phyloP scores from a whole-genome alignment of 2,329 filamentous ascomycete genomes.

The Ustilaginoidea virens region DNA sequence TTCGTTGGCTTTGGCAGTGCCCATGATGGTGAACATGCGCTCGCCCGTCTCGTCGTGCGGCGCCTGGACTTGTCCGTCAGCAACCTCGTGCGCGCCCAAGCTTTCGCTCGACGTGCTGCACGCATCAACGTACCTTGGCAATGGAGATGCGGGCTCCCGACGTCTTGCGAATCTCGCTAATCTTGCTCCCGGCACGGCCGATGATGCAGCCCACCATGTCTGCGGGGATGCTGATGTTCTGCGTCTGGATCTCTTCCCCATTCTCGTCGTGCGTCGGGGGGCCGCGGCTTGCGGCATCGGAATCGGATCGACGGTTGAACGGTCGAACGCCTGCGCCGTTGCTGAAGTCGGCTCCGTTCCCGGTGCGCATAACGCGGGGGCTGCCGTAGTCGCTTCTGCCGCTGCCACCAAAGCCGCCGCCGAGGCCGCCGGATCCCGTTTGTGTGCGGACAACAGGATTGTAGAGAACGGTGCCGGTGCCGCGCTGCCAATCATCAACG shows the following conservation, averaged over 20 bases:
- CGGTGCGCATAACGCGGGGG: constrained; percentile 78
- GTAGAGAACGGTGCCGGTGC: constrained; percentile 92
- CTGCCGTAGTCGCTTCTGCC: constrained; percentile 38
- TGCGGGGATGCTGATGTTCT: constrained; percentile 98
- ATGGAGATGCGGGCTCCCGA: constrained; percentile 96
- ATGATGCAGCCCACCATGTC: constrained; percentile 99
- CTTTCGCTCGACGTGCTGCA: not conserved
- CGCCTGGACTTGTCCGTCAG: constrained; percentile 28
- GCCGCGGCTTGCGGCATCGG: constrained; percentile 64
- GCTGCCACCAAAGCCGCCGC: constrained; percentile 19
- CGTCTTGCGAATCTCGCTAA: constrained; percentile 94
- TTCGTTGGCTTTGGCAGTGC: constrained; percentile 84
- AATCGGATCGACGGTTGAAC: constrained; percentile 68
- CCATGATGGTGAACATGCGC: constrained; percentile 99
- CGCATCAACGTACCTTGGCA: constrained; percentile 49
- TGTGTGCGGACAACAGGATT: constrained; percentile 89
- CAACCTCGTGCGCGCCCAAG: not conserved
- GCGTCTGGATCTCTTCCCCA: constrained; percentile 92
- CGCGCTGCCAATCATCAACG: constrained; percentile 93
- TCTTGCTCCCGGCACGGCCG: constrained; percentile 86
- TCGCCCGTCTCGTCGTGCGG: constrained; percentile 95
- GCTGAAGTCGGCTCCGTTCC: constrained; percentile 95
- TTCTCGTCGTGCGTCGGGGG: constrained; percentile 88
- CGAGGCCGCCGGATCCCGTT: constrained; percentile 32
- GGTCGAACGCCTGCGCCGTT: constrained; percentile 51